Evolutionary conservation across 371 early-diverging fungal genomes (phyloP).

Genomic region (Chytridium lagenaria): DNA sequence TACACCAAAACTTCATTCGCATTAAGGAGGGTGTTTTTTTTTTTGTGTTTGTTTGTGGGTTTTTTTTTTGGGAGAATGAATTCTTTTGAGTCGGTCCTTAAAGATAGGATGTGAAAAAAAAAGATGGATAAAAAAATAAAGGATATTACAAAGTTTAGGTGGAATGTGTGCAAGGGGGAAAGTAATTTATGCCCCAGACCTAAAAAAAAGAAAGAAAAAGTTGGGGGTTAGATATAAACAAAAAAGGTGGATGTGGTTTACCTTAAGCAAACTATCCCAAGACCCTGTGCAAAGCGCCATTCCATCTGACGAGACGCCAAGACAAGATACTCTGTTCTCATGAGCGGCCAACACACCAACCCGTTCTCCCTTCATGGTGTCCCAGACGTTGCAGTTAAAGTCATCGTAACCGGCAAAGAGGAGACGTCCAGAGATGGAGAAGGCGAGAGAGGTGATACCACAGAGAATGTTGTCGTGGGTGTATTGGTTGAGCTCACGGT

Average conservation of each 20-base stretch:
- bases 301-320: conserved; percentile 94
- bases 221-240: not conserved
- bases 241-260: conserved; percentile 18
- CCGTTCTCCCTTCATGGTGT: conserved; percentile 92
- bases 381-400: conserved; percentile 98
- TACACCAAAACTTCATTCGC: too few relatives aligned
- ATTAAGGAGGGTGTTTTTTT: too few relatives aligned
- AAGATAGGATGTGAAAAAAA: too few relatives aligned
- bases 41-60: too few relatives aligned
- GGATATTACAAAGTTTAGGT: too few relatives aligned
- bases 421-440: conserved; percentile 92
- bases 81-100: too few relatives aligned
- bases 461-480: conserved; percentile 93
- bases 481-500: conserved; percentile 94
- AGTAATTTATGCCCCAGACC: too few relatives aligned
- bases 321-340: conserved; percentile 95
- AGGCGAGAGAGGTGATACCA: conserved; percentile 96
- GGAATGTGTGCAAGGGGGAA: too few relatives aligned
- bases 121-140: too few relatives aligned
- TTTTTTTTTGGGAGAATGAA: too few relatives aligned
- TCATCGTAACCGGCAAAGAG: conserved; percentile 98
- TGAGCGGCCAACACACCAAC: conserved; percentile 94
- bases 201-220: not conserved
- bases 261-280: conserved; percentile 95
- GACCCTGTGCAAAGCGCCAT: conserved; percentile 97